Base-by-base conservation (phyloP, 2,329 filamentous ascomycete genomes). In the Thelonectria blattea region DNA sequence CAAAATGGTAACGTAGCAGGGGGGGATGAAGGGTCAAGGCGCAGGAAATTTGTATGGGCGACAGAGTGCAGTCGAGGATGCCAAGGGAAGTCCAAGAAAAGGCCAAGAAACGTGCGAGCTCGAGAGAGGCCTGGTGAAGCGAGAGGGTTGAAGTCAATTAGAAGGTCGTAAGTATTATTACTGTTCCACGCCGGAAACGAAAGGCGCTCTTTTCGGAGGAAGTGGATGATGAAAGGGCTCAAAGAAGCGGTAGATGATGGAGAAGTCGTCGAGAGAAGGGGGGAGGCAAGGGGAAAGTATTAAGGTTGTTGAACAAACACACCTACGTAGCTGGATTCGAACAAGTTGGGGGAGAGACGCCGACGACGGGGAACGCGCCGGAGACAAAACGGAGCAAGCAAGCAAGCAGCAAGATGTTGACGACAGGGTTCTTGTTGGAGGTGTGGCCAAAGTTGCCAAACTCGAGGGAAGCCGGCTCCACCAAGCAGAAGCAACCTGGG, bases 391-490 rank as follows among this genome's bases (percentile, higher is more conserved):
- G 42, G 42, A 42, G 39, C 39, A 42, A 42, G 39, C 39, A 42
- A 56, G 46, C 47, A 50, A 46, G 52, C 24, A 54, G 20, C 41
- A 22, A 45, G 34, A 15, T 20, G 43, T 30, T 30, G 18, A 27
- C 11, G 53, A 57, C 54, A 61, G 45, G 58, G 46, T 41, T 52
- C 52, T n/a, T 51, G 43, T 34, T 60, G 52, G 58, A 60, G 52
- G 52, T 49, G 46, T 47, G 58, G 42, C 52, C 52, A 15, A 60
- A 56, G 46, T 47, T 52, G 42, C 52, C 52, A 15, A 60, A 56
- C 47, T 52, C 39, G 52, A 41, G 43, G 39, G 43, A 55, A n/a
- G 30, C 14, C 34, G 32, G 41, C 20, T 37, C 34, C 34, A 37
- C 34, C 34, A 14, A 3, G 12, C 34, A 37, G 34, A 37, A 37